Percentiles rank a stretch among this genome's conserved stretches.
Evolutionary conservation across 2,329 filamentous ascomycete species (phyloP).

Genomic region (Dothistroma septosporum): DNA sequence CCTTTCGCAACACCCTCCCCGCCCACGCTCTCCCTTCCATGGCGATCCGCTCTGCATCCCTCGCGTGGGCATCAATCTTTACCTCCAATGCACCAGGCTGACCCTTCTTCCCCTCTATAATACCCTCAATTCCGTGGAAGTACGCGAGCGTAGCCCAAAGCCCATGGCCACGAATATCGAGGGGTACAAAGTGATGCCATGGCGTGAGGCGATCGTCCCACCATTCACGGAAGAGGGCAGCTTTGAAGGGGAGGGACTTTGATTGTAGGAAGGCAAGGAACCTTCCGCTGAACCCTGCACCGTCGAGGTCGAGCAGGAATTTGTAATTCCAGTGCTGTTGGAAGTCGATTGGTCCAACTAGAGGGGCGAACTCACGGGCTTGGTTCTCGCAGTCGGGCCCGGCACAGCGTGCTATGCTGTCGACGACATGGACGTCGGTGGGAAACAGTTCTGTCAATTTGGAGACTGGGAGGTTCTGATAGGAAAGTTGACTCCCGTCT

Average conservation of each 20-base stretch:
- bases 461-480: constrained; percentile 52
- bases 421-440: constrained; percentile 57
- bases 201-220: constrained; percentile 68
- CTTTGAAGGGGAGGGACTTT: constrained; percentile 64
- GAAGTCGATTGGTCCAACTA: constrained; percentile 47
- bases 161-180: constrained; percentile 69
- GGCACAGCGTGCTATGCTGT: constrained; percentile 55
- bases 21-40: constrained; percentile 49
- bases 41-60: constrained; percentile 51
- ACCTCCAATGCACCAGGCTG: constrained; percentile 43
- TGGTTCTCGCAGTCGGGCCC: constrained; percentile 53
- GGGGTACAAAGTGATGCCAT: constrained; percentile 77
- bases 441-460: constrained; percentile 54
- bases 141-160: constrained; percentile 71
- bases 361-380: constrained; percentile 48
- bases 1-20: constrained; percentile 9
- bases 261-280: constrained; percentile 64
- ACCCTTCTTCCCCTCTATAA: constrained; percentile 38
- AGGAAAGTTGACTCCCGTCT: constrained; percentile 45
- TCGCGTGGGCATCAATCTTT: constrained; percentile 40
- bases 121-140: constrained; percentile 59
- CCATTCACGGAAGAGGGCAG: constrained; percentile 73
- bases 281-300: constrained; percentile 61
- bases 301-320: constrained; percentile 70
- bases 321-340: constrained; percentile 60